Base-by-base conservation (phyloP, 495 filamentous ascomycete genomes). In the Trichoderma orchidacearum region DNA sequence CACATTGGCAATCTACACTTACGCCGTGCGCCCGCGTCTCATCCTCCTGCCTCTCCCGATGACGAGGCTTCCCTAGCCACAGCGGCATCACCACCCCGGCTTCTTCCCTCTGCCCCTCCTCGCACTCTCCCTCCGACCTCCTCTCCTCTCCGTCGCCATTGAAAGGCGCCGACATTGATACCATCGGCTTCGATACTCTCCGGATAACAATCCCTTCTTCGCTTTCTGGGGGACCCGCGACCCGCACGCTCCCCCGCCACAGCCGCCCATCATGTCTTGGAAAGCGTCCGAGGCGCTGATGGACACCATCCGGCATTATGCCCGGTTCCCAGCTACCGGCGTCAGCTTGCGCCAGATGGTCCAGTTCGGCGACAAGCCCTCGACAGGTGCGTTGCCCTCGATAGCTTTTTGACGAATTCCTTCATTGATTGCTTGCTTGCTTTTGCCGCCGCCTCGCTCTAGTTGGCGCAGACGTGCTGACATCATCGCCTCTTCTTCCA, bases 291-390 rank as follows among this genome's bases (percentile, higher is more conserved):
- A 93, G 72, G 75, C 80, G 72, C 70, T 98, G 85, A 92, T 95
- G 90, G 85, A 95, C 61, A 95, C 86, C 82, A 98, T 98, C 87
- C 89, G 87, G 70, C 92, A 96, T 77, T 96, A 96, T 80, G 86
- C 89, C 67, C 85, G 82, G 76, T 97, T 97, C 71, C 94, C 94
- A 57, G 93, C 93, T 58, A 98, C 94, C 35, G 93, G 93, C 60
- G 91, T 96, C 63, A 95, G 90, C 63, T 75, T 98, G 68, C 80
- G 93, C 68, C 93, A 98, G 76, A 97, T 97, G 93, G 93, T 98
- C 51, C 93, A 97, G 69, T 98, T 97, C 72, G 94, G 94, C 55
- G 89, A 94, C 69, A 83, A 79, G 62, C 90, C 90, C 25, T 94
- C 89, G 11, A 85, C 83, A 62, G 90, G 90, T 95, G 70, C 56